Percentiles rank a stretch among this genome's conserved stretches.
These are phyloP conservation scores for Thalassiosira mediterranea DNA, from an alignment of 352 stramenopile species.

Conservation along the genomic window DNA sequence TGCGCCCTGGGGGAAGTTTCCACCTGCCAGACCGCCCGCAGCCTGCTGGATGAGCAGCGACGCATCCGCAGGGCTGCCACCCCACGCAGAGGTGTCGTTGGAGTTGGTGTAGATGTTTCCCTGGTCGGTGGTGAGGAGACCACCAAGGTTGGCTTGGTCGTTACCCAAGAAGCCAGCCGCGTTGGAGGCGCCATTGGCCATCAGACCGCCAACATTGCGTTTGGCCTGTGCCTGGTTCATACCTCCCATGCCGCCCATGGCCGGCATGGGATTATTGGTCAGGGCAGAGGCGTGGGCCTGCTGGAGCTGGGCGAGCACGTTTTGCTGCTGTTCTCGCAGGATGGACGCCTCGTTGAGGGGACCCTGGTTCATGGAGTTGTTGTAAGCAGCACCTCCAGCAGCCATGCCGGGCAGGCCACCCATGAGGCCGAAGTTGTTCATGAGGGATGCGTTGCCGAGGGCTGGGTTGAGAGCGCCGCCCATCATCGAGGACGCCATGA, in stretches of 20 bases:
- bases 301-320: constrained; percentile 46
- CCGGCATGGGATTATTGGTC: not conserved
- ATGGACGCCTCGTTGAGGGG: constrained; percentile 25
- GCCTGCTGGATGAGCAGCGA: constrained; percentile 12
- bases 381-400: not conserved
- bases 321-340: constrained; percentile 32
- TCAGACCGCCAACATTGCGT: too few species aligned
- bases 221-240: too few species aligned
- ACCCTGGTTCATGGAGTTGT: not conserved
- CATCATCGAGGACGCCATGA: constrained; percentile 5
- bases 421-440: not conserved
- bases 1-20: constrained; percentile 17
- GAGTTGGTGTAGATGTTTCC: constrained; percentile 29
- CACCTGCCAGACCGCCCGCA: not conserved
- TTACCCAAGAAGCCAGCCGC: not conserved
- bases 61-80: constrained; percentile 1
- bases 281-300: constrained; percentile 34
- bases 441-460: not conserved
- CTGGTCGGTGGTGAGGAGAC: constrained; percentile 43
- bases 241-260: constrained; percentile 2
- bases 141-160: not conserved
- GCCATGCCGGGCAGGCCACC: constrained; percentile 8
- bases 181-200: constrained; percentile 8
- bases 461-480: not conserved
- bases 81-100: not conserved